Evolutionary conservation across 192 early-diverging fungal genomes (phyloP).

Genomic region (Coemansia sp.): DNA sequence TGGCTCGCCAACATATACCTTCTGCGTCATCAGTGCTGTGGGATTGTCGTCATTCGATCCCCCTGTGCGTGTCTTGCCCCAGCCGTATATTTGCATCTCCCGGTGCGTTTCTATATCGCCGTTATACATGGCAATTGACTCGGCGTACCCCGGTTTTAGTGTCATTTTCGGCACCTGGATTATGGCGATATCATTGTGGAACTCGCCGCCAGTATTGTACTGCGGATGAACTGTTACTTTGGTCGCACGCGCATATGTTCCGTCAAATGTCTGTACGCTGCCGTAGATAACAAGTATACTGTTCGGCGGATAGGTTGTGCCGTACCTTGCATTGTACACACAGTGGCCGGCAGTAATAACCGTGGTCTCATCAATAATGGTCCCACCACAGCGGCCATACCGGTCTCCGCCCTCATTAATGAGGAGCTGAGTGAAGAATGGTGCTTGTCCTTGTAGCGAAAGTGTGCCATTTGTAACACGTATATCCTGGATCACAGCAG

Average conservation of each 20-base stretch:
- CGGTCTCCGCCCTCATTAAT: constrained; percentile 9
- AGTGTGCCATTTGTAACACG: constrained; percentile 51
- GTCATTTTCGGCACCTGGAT: constrained; percentile 21
- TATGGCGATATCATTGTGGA: constrained; percentile 48
- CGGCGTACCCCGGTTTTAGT: constrained; percentile 13
- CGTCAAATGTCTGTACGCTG: constrained; percentile 8
- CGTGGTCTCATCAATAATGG: constrained; percentile 37
- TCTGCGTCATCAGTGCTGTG: constrained; percentile 21
- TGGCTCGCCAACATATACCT: constrained; percentile 34
- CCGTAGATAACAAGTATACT: constrained; percentile 32
- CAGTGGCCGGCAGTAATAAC: constrained; percentile 47
- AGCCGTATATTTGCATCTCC: constrained; percentile 41
- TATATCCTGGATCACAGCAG: constrained; percentile 4
- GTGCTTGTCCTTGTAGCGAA: constrained; percentile 25
- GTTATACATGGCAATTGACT: constrained; percentile 25
- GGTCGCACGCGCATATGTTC: constrained; percentile 19
- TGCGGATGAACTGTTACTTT: constrained; percentile 27
- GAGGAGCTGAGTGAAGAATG: constrained; percentile 29
- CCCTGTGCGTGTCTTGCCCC: constrained; percentile 36
- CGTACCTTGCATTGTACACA: constrained; percentile 6
- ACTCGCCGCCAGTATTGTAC: constrained; percentile 8
- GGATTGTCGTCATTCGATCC: constrained; percentile 23
- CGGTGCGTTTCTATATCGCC: constrained; percentile 19
- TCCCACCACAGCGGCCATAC: constrained; percentile 43
- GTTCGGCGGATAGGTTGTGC: neutral